A percentile compares a stretch with the other conserved stretches of the same genome.
Evolutionary conservation across 1,284 basidiomycete genomes (phyloP).

Genomic region (Leccinum cinnamomeum): DNA sequence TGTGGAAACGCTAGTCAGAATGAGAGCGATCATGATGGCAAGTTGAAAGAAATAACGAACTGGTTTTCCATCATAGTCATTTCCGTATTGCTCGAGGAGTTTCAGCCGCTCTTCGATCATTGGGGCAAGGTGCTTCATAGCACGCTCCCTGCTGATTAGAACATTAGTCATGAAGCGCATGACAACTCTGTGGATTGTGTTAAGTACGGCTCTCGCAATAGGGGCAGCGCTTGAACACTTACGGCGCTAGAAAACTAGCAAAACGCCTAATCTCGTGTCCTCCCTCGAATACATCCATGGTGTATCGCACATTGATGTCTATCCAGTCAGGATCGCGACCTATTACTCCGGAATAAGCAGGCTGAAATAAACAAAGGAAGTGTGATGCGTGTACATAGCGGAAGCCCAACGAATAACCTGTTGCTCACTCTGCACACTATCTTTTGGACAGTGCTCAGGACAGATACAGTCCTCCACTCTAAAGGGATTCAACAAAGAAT

Average conservation of each 20-base stretch:
- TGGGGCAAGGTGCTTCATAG: slow-evolving; percentile 26
- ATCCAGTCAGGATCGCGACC: neutral
- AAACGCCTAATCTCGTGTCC: neutral
- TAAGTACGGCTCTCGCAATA: neutral
- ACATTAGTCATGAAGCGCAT: neutral
- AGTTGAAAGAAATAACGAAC: slow-evolving; percentile 23
- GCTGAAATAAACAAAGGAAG: neutral
- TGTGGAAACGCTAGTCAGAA: neutral
- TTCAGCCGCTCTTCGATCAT: slow-evolving; percentile 38
- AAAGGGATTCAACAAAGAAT: neutral
- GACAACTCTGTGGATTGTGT: neutral
- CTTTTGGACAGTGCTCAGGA: neutral
- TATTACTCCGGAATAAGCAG: neutral
- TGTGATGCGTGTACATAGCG: neutral
- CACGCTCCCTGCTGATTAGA: neutral
- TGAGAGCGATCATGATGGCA: neutral
- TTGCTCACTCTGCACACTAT: neutral
- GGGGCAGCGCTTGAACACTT: neutral
- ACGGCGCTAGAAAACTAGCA: neutral
- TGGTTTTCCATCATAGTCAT: slow-evolving; percentile 39
- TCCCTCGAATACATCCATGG: neutral
- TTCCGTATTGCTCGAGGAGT: slow-evolving; percentile 34
- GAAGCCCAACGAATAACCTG: neutral
- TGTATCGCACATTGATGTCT: neutral
- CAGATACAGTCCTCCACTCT: neutral